Base-by-base conservation (phyloP, 306 rosid genomes). In the Vicia sativa region DNA sequence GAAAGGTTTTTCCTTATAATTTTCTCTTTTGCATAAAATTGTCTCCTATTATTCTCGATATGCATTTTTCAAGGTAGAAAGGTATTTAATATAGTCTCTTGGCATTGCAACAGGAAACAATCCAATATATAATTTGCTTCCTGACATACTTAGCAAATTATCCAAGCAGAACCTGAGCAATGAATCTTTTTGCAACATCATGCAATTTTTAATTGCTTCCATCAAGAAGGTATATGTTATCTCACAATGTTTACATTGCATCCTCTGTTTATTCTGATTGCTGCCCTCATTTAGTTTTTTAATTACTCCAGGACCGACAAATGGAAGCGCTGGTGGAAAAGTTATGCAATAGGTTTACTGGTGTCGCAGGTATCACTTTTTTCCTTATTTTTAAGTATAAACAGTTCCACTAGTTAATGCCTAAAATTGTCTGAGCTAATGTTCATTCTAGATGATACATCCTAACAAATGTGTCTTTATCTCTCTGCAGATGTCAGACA, bases 321-420 rank as follows among this genome's bases (percentile, higher is more conserved):
- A 92, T 86, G 96, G 98, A 92, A 75, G 82, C 98, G 46, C 93
- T 92, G 73, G 96, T 92, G 71, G 98, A 92, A 83, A 92, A 92
- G 87, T 83, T 92, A 37, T 92, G 96, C 59, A 90, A 92, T 77
- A 79, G 98, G 79, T 92, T 92, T 78, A 81, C 81, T 76, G 98
- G 98, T 69, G 91, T 81, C 68, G 67, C 93, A 78, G 98, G 98
- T 92, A 82, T 52, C 37, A 25, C n/a, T 49, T 37, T 43, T 50
- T 16, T 11, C 52, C 7, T 10, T 2, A 7, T n/a, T 60, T 53
- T 70, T 60, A 39, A 10, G 35, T 56, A 23, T 35, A 49, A 53
- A 31, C 49, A 38, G 38, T 72, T 41, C 21, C 50, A 35, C 39
- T 1, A 19, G 34, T 65, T 39, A 38, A 61, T 38, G 61, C 56